Evolutionary conservation across 208 protist species (phyloP), one percentile per base, ranked within the genome.

Genomic region (Crithidia thermophila): DNA sequence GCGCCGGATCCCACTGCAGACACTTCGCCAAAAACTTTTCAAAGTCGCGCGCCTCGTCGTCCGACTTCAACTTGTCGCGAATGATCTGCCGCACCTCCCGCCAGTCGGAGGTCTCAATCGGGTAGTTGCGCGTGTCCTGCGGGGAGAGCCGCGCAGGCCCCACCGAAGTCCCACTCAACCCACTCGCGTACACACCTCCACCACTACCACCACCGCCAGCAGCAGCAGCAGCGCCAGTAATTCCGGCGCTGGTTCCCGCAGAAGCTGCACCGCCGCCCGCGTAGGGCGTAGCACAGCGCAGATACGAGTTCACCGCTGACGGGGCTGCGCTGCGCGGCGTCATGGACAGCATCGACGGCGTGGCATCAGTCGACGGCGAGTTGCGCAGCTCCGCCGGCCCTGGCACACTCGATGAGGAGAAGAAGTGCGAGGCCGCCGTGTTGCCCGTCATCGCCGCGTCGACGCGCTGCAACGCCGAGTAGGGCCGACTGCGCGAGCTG

Each of bases 1-100:
- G 40, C 1, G 68, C 56, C 8, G 84, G 78, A 42, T 87, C 78
- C 84, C 84, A 90, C 52, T 85, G 78, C 4, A 90, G 69, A 49
- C 78, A 84, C 25, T 57, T 53, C 16, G n/a, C 36, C 40, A 87
- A 55, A 23, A 90, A 85, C 5, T 20, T 3, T 50, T 83, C 78
- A 52, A 90, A 87, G 25, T 59, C 70, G 3, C 20, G 18, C 14
- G 75, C 77, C 55, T 84, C 73, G 23, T 80, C 70, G 13, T 66
- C 55, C 4, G 34, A 47, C 10, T 27, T 67, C 3, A 90, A 40
- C 42, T 78, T 76, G 8, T 51, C 46, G 10, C 67, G 59, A 31
- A 90, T 59, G 11, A 72, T 46, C 16, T 56, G 27, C 50, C 65
- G 68, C 56, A 90, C 58, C 16, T 75, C 49, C 23, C 55, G 14